Conservation (phyloP, 345 rosid species). For the Lepidium sativum region DNA sequence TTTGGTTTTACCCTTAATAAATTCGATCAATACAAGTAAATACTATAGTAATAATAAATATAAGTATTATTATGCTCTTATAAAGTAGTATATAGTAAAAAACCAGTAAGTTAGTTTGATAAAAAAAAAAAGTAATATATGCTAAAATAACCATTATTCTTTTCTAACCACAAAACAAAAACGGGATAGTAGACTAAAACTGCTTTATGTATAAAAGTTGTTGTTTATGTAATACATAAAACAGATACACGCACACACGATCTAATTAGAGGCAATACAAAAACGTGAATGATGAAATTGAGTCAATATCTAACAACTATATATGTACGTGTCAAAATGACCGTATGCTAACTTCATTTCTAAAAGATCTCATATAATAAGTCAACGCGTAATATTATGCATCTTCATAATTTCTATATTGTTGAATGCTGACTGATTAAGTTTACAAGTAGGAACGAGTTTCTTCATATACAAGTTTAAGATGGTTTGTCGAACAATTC, state of each 20-base stretch:
- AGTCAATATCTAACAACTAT: constrained; percentile 8
- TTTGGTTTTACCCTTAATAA: not conserved
- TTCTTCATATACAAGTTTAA: not conserved
- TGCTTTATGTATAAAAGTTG: not conserved
- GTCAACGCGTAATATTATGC: not conserved
- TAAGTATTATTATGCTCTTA: not conserved
- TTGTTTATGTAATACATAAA: not conserved
- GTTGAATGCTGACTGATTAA: not conserved
- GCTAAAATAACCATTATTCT: not conserved
- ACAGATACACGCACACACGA: not conserved
- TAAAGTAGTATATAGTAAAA: too few relatives aligned
- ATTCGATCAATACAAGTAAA: not conserved
- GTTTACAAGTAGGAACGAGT: not conserved
- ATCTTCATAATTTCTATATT: not conserved
- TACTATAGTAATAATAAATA: too few relatives aligned
- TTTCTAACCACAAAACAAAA: not conserved
- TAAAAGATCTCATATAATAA: constrained; percentile 6
- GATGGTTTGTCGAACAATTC: not conserved
- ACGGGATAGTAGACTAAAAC: not conserved
- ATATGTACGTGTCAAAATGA: not conserved
- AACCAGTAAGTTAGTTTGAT: too few relatives aligned
- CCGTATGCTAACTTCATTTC: not conserved
- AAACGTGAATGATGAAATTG: not conserved
- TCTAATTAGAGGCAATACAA: not conserved
- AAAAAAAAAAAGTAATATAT: too few relatives aligned